Percentiles rank a stretch among this genome's conserved stretches.
phyloP scores from a whole-genome alignment of 768 basidiomycete genomes.

The Lactarius sp. region DNA sequence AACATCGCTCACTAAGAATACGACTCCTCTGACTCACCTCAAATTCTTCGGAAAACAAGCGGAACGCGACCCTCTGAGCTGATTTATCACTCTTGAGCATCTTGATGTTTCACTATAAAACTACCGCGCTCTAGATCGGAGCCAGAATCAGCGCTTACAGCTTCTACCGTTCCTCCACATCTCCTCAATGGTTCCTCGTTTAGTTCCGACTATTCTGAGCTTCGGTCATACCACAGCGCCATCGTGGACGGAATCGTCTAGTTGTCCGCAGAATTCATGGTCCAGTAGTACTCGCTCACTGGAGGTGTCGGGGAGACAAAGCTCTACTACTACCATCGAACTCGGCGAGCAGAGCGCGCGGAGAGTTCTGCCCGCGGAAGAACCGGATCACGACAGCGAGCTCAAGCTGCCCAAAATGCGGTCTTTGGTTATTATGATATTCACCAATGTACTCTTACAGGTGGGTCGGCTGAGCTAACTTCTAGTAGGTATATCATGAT shows the following conservation, averaged over 20 bases:
- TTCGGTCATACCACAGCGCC: not conserved
- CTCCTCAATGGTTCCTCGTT: not conserved
- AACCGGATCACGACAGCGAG: slow-evolving; percentile 31
- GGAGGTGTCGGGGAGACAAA: not conserved
- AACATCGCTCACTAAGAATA: not conserved
- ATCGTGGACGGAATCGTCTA: not conserved
- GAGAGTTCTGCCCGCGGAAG: not conserved
- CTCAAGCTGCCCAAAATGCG: slow-evolving; percentile 45
- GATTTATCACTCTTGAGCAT: not conserved
- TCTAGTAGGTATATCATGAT: not conserved
- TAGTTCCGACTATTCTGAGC: slow-evolving; percentile 11
- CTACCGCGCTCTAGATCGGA: not conserved
- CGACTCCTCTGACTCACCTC: not conserved
- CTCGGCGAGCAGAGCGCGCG: not conserved
- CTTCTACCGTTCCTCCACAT: not conserved
- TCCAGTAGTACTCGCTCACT: not conserved
- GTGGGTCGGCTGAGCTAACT: slow-evolving; percentile 29
- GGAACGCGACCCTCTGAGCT: not conserved
- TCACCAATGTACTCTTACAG: slow-evolving; percentile 43
- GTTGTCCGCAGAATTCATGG: not conserved
- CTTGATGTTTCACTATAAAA: not conserved
- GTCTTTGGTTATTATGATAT: slow-evolving; percentile 44
- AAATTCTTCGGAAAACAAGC: not conserved
- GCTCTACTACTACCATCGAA: not conserved
- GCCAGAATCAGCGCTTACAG: not conserved